phyloP scores from a whole-genome alignment of 1,284 basidiomycete species.

The Thelephora terrestris region DNA sequence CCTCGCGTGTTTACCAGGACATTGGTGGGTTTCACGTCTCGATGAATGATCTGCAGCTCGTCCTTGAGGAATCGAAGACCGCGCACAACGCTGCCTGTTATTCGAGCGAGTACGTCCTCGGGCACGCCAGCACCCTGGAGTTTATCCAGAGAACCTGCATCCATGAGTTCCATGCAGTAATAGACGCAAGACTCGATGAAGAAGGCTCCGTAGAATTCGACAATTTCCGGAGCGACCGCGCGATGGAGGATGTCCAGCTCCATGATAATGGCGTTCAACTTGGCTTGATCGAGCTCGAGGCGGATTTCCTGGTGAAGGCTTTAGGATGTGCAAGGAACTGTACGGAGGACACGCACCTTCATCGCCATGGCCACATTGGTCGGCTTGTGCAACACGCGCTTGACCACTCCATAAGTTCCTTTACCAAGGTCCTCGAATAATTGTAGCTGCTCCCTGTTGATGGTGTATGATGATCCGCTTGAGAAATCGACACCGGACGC shows the following conservation, averaged over 20 bases:
- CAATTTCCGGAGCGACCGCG: conserved; percentile 83
- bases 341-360: conserved; percentile 57
- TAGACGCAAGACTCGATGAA: conserved; percentile 97
- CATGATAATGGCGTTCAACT: conserved; percentile 96
- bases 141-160: conserved; percentile 89
- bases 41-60: conserved; percentile 93
- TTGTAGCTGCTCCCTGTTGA: conserved; percentile 94
- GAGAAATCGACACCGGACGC: conserved; percentile 92
- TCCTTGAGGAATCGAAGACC: conserved; percentile 96
- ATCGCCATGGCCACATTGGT: conserved; percentile 97
- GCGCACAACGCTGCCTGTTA: conserved; percentile 77
- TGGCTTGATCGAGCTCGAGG: conserved; percentile 91
- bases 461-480: conserved; percentile 85
- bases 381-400: conserved; percentile 89
- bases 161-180: conserved; percentile 99
- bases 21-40: conserved; percentile 97
- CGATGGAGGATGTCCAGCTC: conserved; percentile 97
- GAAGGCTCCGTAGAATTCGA: conserved; percentile 98
- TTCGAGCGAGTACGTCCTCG: conserved; percentile 79
- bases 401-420: conserved; percentile 97
- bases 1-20: conserved; percentile 87
- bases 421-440: conserved; percentile 89
- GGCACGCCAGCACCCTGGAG: conserved; percentile 66
- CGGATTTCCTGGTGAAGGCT: conserved; percentile 76
- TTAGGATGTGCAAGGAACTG: conserved; percentile 6